Evolutionary conservation across 1,284 basidiomycete species (phyloP), one percentile per base, ranked within the genome.

Genomic region (Wolfiporia cocos): DNA sequence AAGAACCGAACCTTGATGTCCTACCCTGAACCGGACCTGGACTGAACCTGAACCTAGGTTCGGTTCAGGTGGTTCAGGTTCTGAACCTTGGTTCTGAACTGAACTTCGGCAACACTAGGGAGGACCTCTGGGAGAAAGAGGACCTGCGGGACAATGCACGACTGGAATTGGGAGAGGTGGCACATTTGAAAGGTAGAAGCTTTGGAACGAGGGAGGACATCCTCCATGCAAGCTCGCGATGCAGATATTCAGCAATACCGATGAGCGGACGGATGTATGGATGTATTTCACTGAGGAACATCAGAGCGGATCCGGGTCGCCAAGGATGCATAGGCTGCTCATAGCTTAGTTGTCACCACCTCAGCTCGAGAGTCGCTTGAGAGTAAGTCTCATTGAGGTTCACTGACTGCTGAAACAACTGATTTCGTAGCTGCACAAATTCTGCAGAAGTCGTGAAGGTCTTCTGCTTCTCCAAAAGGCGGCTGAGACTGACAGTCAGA

Each of bases 141-240:
- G 29, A 23, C 18, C 33, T 28, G 5, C 37, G 40, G 10, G 47
- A 42, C 50, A 28, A 9, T 37, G 31, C 23, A 48, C 20, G 38
- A 48, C 43, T 35, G 44, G 5, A 41, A 39, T 12, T 36, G 32
- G 21, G 43, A 31, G 21, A 21, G 26, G 29, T 42, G n/a, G n/a
- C n/a, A n/a, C n/a, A n/a, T n/a, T n/a, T n/a, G n/a, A n/a, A n/a
- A n/a, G n/a, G n/a, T n/a, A n/a, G n/a, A n/a, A n/a, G n/a, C n/a
- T n/a, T n/a, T 7, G 50, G 46, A 30, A 49, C 53, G 7, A 57
- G 55, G 21, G 61, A 55, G 4, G 62, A 53, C 54, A 68, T 63
- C 24, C 70, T 71, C 68, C 70, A 71, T 2, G 69, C 66, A 6
- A 76, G 53, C 44, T 73, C 71, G 22, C 71, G 64, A 12, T 73